Conservation (phyloP, 805 yeast genomes). For the Maudiozyma serrabonitensis region DNA sequence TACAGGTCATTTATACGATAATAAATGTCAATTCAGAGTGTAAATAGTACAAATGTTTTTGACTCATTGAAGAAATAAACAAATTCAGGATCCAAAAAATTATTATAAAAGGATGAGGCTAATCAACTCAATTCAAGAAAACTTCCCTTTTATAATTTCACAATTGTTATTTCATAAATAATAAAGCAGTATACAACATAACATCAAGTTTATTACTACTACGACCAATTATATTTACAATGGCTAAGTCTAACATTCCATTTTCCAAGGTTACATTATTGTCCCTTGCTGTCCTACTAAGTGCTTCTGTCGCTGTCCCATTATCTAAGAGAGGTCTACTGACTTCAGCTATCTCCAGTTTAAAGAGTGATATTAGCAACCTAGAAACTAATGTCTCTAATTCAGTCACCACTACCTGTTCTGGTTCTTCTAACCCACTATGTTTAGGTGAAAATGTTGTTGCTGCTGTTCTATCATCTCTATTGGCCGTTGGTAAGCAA, state of each 20-base stretch:
- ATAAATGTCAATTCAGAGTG: no score
- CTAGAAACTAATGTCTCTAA: not conserved
- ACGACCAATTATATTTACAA: not conserved
- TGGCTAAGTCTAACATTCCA: not conserved
- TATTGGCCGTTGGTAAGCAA: not conserved
- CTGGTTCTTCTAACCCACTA: not conserved
- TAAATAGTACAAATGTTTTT: no score
- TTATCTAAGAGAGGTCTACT: not conserved
- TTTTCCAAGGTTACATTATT: not conserved
- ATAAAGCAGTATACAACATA: not conserved
- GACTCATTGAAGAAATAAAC: no score
- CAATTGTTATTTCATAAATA: no score
- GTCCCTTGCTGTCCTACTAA: not conserved
- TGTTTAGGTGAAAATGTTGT: slow-evolving; percentile 1
- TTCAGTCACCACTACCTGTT: not conserved
- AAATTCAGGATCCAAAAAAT: no score
- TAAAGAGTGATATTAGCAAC: not conserved
- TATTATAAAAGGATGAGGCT: no score
- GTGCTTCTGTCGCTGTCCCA: not conserved
- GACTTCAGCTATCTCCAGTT: not conserved
- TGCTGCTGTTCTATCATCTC: not conserved
- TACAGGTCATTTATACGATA: no score
- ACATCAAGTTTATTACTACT: not conserved
- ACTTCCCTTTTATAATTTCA: no score
- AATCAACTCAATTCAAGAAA: no score